A percentile compares a stretch with the other conserved stretches of the same genome.
phyloP scores from a whole-genome alignment of 1,139 yeast genomes.

The Candida dubliniensis region DNA sequence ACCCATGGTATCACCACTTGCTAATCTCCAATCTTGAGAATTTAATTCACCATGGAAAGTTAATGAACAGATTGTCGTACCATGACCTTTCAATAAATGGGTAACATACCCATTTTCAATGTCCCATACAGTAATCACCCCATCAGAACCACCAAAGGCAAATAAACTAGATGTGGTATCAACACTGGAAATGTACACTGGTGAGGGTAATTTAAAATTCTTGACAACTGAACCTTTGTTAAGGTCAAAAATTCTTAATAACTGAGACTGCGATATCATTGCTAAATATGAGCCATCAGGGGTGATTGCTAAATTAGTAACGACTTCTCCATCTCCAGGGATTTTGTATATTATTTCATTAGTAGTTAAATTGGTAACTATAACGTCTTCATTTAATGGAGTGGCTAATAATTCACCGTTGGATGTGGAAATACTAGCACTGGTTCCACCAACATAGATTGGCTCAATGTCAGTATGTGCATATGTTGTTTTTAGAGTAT shows the following conservation, averaged over 20 bases:
- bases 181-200: constrained; percentile 73
- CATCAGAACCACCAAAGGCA: constrained; percentile 96
- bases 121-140: constrained; percentile 90
- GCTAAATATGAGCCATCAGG: constrained; percentile 75
- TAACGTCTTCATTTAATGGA: constrained; percentile 71
- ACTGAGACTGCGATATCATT: constrained; percentile 80
- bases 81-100: constrained; percentile 91
- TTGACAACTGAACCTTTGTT: constrained; percentile 49
- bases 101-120: constrained; percentile 85
- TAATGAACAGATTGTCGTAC: constrained; percentile 83
- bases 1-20: constrained; percentile 89
- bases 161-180: constrained; percentile 83
- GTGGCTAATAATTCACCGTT: constrained; percentile 77
- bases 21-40: constrained; percentile 72
- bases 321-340: constrained; percentile 83
- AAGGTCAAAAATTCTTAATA: constrained; percentile 63
- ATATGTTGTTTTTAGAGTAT: constrained; percentile 34
- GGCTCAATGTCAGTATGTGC: constrained; percentile 51
- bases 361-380: constrained; percentile 61
- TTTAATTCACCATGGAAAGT: constrained; percentile 72
- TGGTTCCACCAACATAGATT: constrained; percentile 81
- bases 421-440: constrained; percentile 60
- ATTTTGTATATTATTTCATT: constrained; percentile 60
- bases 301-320: constrained; percentile 73
- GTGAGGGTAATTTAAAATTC: constrained; percentile 64